A percentile compares a stretch with the other conserved stretches of the same genome.
phyloP scores from a whole-genome alignment of 148 eudicot species.

The Rhododendron griersonianum region DNA sequence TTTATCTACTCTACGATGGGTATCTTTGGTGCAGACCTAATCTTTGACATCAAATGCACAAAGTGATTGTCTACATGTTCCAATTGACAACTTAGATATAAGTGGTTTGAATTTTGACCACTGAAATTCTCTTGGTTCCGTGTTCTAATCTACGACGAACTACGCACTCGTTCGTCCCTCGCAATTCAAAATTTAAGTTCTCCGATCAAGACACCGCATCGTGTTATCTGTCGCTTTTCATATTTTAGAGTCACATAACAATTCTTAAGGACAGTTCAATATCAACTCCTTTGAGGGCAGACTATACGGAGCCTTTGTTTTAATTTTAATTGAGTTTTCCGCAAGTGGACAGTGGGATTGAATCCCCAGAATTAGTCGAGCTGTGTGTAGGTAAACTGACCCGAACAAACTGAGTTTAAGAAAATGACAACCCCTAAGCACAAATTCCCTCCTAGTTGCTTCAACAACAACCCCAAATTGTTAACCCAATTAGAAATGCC shows the following conservation, averaged over 20 bases:
- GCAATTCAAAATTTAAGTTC: too few species aligned
- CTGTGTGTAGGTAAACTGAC: too few species aligned
- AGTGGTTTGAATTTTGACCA: not conserved
- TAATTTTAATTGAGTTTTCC: too few species aligned
- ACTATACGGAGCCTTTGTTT: too few species aligned
- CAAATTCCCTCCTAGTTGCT: conserved; percentile 21
- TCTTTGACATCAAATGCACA: not conserved
- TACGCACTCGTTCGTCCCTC: too few species aligned
- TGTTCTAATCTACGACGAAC: too few species aligned
- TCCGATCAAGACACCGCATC: too few species aligned
- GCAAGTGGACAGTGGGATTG: too few species aligned
- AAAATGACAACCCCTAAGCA: conserved; percentile 2
- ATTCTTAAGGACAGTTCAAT: too few species aligned
- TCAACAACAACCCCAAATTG: conserved; percentile 17
- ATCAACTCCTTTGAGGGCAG: too few species aligned
- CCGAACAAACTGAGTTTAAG: too few species aligned
- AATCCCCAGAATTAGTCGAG: too few species aligned
- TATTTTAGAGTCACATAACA: not conserved
- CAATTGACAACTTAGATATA: not conserved
- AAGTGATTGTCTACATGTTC: not conserved
- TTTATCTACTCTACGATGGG: not conserved
- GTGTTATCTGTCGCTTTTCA: not conserved
- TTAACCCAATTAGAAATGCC: conserved; percentile 1
- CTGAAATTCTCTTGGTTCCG: not conserved
- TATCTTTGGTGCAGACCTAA: not conserved